Base-by-base conservation (phyloP, 257 asterid genomes). In the Primulina tabacum region DNA sequence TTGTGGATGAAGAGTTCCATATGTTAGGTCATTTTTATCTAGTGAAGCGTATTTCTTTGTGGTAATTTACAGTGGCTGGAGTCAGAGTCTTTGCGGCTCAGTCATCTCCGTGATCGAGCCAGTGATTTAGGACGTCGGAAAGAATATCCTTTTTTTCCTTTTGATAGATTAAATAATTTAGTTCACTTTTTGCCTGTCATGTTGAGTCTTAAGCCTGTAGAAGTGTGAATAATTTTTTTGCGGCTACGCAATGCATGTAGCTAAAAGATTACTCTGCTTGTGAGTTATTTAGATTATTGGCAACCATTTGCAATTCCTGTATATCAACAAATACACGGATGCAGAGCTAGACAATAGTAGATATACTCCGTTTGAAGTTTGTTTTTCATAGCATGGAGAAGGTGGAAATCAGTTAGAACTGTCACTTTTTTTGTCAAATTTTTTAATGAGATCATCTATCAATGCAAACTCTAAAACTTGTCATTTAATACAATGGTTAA, bases 81-180 rank as follows among this genome's bases (percentile, higher is more conserved):
- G 79, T 77, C 97, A 63, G 98, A 94, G 85, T 73, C 76, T 64
- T 62, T 79, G 81, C 89, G 99, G 82, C 90, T 94, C 70, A 81
- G 89, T 78, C 97, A 94, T 88, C 97, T 94, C 76, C 89, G 99
- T 80, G 99, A 94, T 79, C 88, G 99, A 32, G 99, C 99, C 62
- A 94, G 99, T 76, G 99, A 91, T 78, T 73, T 83, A 80, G 99
- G 99, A 75, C 99, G 88, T 61, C 85, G 90, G 75, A 94, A 94
- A 67, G 98, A 91, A 94, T 94, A 91, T 94, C 99, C 98, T 94
- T 90, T 80, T 34, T 70, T 67, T 16, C 71, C 11, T 29, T 32
- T 71, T 34, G 33, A 60, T 18, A 71, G 34, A 59, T 37, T 75
- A 61, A 62, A 24, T 55, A n/a, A 38, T 28, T 37, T 28, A 33